These are phyloP conservation scores for Apiospora marii DNA, from an alignment of 2,329 filamentous ascomycete species.

Conservation along the genomic window DNA sequence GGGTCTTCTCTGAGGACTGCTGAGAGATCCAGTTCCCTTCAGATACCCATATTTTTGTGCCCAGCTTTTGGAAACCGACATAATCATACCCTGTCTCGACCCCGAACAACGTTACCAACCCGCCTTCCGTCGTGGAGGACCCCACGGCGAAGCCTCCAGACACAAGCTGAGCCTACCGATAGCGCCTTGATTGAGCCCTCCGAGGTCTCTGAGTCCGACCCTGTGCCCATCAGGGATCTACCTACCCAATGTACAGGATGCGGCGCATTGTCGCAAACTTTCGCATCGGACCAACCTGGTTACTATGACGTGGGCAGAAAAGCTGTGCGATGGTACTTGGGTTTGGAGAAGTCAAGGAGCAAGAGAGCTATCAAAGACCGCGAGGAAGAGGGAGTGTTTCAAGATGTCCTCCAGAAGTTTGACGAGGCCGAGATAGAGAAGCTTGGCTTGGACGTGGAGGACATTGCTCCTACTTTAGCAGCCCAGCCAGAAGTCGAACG, in stretches of 20 bases:
- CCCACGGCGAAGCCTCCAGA: constrained; percentile 40
- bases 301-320: constrained; percentile 63
- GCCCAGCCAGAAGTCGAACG: constrained; percentile 31
- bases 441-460: constrained; percentile 55
- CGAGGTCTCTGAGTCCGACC: constrained; percentile 24
- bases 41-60: constrained; percentile 58
- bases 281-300: constrained; percentile 58
- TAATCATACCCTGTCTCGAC: background rate
- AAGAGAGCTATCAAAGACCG: constrained; percentile 29
- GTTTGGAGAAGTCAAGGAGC: constrained; percentile 38
- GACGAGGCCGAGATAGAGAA: constrained; percentile 51
- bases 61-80: constrained; percentile 48
- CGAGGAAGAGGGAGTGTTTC: constrained; percentile 56
- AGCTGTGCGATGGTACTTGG: constrained; percentile 58
- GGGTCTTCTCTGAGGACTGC: constrained; percentile 51
- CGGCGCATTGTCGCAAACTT: constrained; percentile 69
- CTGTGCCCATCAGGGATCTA: constrained; percentile 43
- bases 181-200: background rate
- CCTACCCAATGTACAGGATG: constrained; percentile 70
- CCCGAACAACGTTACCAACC: constrained; percentile 22
- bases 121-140: constrained; percentile 33
- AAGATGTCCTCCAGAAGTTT: constrained; percentile 52
- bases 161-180: constrained; percentile 30
- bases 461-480: constrained; percentile 43
- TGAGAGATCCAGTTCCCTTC: constrained; percentile 45